Conservation (phyloP, 2,329 filamentous ascomycete genomes). For the Bipolaris zeicola region DNA sequence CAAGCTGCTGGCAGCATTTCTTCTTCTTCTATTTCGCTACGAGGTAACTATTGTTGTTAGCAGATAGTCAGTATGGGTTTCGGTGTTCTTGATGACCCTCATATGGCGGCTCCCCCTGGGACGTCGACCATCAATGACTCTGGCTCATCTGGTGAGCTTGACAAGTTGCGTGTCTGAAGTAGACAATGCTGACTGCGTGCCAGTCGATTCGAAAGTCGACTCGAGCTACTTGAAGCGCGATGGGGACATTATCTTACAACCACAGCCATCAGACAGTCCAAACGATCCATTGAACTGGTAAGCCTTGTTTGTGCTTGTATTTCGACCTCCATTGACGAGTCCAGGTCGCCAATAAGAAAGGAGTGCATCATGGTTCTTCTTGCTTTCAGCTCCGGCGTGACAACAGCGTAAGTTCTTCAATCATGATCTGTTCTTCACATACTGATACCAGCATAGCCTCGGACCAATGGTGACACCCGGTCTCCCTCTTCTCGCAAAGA, state of each 20-base stretch:
- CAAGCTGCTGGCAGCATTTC: constrained; percentile 36
- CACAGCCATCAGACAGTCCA: constrained; percentile 87
- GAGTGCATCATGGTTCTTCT: constrained; percentile 43
- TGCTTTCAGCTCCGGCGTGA: constrained; percentile 43
- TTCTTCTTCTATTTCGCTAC: not conserved
- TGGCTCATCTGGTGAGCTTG: constrained; percentile 9
- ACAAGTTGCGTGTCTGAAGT: not conserved
- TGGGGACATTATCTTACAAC: constrained; percentile 79
- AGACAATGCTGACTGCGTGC: not conserved
- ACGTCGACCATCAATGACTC: constrained; percentile 36
- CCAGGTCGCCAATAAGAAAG: constrained; percentile 31
- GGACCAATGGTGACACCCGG: constrained; percentile 52
- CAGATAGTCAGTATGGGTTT: constrained; percentile 33
- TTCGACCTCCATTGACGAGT: not conserved
- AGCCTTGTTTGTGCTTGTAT: constrained; percentile 4
- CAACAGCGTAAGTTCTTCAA: constrained; percentile 29
- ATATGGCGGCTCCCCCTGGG: constrained; percentile 41
- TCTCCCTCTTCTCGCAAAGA: constrained; percentile 41
- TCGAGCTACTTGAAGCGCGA: constrained; percentile 45
- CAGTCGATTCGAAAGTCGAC: constrained; percentile 26
- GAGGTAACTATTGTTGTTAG: not conserved
- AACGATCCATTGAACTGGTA: constrained; percentile 74
- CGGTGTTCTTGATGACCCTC: constrained; percentile 37
- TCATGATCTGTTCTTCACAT: not conserved
- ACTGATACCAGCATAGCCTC: constrained; percentile 32